Base-by-base conservation (phyloP, 2,329 filamentous ascomycete species). In the Diplodia seriata region DNA sequence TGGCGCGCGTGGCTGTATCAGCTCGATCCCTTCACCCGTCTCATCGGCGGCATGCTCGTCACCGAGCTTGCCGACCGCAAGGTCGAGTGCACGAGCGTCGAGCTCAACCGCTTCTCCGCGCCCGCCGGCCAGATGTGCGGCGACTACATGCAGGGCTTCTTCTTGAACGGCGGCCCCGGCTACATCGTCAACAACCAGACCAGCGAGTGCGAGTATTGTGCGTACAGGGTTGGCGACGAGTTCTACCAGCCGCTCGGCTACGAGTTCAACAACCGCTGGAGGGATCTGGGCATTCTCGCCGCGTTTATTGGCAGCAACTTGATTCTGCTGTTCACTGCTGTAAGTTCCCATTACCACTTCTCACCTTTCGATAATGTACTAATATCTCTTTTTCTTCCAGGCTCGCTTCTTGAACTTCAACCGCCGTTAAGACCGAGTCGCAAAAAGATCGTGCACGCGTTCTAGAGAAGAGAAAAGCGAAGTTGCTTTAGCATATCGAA, bases 1-100 rank as follows among this genome's bases (percentile, higher is more conserved):
- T 95, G 91, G 91, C 86, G 89, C 40, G 84, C 86, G 1, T 95
- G 91, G 92, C 83, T 95, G 8, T 94, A 94, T 81, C 84, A 94
- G 77, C 87, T 96, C 18, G 89, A 93, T 75, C 92, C 92, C 2
- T 93, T 95, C 78, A 96, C 91, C 0, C 88, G 91, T 7, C 86
- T 96, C 36, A 92, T 96, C 73, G 85, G 90, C 59, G 91, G 91
- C 67, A 92, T 93, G 84, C 87, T 94, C 18, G 89, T 90, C 2
- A 94, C 91, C 0, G 91, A 91, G 70, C 85, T 95, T 6, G 89
- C 94, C 73, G 86, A 82, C 1, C 82, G 86, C 7, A 74, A 81
- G 0, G 91, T 96, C 0, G 74, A 77, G 4, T 96, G 92, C 78
- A 81, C 76, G 1, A 47, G 81, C 0, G 40, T 68, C 3, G 92